Evolutionary conservation across 208 protist species (phyloP).

Genomic region (Leishmania guyanensis): DNA sequence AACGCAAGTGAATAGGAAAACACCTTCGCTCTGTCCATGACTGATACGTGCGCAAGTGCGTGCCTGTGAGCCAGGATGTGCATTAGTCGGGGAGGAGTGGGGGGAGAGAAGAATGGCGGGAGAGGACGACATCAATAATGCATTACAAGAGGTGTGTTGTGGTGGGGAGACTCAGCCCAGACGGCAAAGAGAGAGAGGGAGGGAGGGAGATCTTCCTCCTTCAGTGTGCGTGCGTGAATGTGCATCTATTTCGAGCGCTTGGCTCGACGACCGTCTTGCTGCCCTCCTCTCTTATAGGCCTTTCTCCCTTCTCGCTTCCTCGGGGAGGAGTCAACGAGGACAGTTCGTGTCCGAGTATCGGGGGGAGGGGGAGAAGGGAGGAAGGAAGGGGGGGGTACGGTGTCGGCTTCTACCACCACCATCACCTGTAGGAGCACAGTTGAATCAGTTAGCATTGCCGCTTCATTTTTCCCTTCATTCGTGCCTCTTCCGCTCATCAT

Average conservation of each 20-base stretch:
- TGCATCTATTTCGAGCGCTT: not conserved
- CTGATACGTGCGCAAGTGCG: not conserved
- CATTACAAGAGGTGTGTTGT: not conserved
- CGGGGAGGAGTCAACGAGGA: not conserved
- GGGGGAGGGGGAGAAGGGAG: not conserved
- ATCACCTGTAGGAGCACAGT: not conserved
- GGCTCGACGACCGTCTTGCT: not conserved
- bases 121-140: not conserved
- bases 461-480: not conserved
- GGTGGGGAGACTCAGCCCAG: too few species aligned
- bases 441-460: not conserved
- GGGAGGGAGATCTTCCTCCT: not conserved
- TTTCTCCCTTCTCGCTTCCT: not conserved
- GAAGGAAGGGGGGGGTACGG: not conserved
- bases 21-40: not conserved
- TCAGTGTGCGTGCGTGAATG: not conserved
- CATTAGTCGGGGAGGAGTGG: not conserved
- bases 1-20: not conserved
- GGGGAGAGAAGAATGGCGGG: too few species aligned
- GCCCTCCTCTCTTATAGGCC: not conserved
- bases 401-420: not conserved
- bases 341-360: not conserved
- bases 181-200: not conserved
- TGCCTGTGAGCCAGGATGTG: not conserved
- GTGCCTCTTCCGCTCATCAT: not conserved